Base-by-base conservation (phyloP, 2,329 filamentous ascomycete species). In the Penicillium sp. region DNA sequence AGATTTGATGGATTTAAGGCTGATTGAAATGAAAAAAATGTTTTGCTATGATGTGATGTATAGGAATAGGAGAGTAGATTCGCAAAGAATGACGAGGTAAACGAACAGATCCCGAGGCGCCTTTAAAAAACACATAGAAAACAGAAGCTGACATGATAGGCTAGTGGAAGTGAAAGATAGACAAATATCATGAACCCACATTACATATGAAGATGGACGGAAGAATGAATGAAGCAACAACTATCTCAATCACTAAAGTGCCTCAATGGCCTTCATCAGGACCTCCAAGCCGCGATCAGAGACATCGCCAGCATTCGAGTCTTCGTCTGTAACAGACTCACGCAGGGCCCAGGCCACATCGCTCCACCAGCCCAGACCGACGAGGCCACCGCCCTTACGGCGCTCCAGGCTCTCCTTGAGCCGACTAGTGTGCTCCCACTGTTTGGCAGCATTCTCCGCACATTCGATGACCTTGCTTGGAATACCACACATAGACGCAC, bases 401-500 rank as follows among this genome's bases (percentile, higher is more conserved):
- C 86, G 86, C 65, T 96, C 91, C 57, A 97, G 78, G 56, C 89
- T 92, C 73, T 96, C 91, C 74, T 91, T 94, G 59, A 97, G 80
- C 19, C 91, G 82, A 64, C 89, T 93, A 0, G 94, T 97, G 73
- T 97, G 91, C 77, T 99, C 94, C 91, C 94, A 97, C 67, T 91
- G 90, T 64, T 82, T 86, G 1, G 94, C 94, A 6, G 94, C 94
- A 22, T 87, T 84, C 74, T 99, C 94, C 0, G 94, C 94, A 22
- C 88, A 80, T 69, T 92, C 87, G 59, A 99, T 91, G 16, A 99
- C 86, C 53, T 87, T 87, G 42, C 80, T 79, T 0, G 91, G 85
- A 61, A 99, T 97, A 1, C 94, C 94, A 67, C 94, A 99, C 94
- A 99, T 99, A 57, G 91, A 88, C 1, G 94, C 94, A 70, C 94